Evolutionary conservation across 2,329 filamentous ascomycete species (phyloP), one percentile per base, ranked within the genome.

Genomic region (Beauveria caledonica): DNA sequence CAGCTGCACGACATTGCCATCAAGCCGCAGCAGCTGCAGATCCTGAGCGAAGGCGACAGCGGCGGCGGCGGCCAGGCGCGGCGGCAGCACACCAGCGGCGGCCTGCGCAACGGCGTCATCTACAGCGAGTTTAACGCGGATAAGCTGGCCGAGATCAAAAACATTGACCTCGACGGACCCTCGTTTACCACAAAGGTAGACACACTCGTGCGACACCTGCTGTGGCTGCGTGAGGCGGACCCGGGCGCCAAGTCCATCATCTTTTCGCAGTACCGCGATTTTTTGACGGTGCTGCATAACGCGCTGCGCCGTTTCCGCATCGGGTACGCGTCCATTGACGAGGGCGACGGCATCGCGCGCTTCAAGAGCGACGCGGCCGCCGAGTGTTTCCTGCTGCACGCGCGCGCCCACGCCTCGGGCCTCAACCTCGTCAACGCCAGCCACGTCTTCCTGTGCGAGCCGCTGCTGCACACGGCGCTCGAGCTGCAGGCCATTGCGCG

Each of bases 401-500:
- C 92, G 6, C 89, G 92, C 65, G 89, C 90, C 0, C 90, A 96
- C 70, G 88, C 90, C 0, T 92, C 89, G 1, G 94, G 94, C 0
- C 79, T 99, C 33, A 97, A 96, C 63, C 82, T 99, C 0, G 88
- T 96, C 65, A 93, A 95, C 67, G 94, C 93, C 5, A 96, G 86
- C 52, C 92, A 97, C 69, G 92, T 97, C 1, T 95, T 97, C 69
- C 81, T 99, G 5, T 96, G 92, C 71, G 94, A 99, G 70, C 94
- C 94, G 2, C 78, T 97, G 3, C 85, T 97, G 66, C 96, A 97
- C 69, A 93, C 93, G 0, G 92, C 92, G 0, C 85, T 99, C 17
- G 94, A 97, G 73, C 80, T 97, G 10, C 94, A 99, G 72, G 93
- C 92, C 15, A 96, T 97, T 68, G 92, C 93, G 1, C 88, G 94